Evolutionary conservation across 345 rosid genomes (phyloP).

Genomic region (Populus davidiana): DNA sequence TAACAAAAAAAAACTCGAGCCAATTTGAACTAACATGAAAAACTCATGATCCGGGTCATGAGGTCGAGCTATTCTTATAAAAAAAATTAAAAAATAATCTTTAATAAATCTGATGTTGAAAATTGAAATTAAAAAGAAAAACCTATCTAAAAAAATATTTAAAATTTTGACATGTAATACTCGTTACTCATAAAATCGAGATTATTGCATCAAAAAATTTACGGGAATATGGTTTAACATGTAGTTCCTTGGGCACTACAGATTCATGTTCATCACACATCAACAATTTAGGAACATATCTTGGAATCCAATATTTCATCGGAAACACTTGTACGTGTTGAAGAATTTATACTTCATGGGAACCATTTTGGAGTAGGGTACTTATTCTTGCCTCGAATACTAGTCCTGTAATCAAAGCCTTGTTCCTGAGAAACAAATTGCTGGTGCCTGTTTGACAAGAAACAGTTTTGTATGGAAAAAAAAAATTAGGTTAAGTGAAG

Average conservation of each 20-base stretch:
- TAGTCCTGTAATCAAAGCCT: not conserved
- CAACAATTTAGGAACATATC: not conserved
- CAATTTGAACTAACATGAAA: too few relatives aligned
- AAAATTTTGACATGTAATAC: too few relatives aligned
- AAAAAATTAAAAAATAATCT: too few relatives aligned
- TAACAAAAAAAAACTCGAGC: too few relatives aligned
- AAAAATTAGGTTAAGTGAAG: not conserved
- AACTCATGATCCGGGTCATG: fast-evolving
- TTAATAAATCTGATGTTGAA: too few relatives aligned
- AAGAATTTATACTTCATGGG: not conserved
- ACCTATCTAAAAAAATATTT: too few relatives aligned
- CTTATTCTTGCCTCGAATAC: not conserved
- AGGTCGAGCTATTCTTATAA: too few relatives aligned
- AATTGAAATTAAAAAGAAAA: too few relatives aligned
- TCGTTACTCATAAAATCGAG: fast-evolving
- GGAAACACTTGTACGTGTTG: not conserved
- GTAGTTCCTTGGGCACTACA: not conserved
- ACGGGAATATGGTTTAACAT: too few relatives aligned
- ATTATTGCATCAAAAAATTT: fast-evolving
- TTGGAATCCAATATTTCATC: not conserved
- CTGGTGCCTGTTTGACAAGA: slow-evolving; percentile 10
- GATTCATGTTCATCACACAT: not conserved
- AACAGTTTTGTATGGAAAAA: not conserved
- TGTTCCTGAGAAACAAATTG: slow-evolving; percentile 3
- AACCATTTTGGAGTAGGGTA: slow-evolving; percentile 8